A percentile compares a stretch with the other conserved stretches of the same genome.
phyloP scores from a whole-genome alignment of 2,329 filamentous ascomycete species.

The Ophiostoma quercus region DNA sequence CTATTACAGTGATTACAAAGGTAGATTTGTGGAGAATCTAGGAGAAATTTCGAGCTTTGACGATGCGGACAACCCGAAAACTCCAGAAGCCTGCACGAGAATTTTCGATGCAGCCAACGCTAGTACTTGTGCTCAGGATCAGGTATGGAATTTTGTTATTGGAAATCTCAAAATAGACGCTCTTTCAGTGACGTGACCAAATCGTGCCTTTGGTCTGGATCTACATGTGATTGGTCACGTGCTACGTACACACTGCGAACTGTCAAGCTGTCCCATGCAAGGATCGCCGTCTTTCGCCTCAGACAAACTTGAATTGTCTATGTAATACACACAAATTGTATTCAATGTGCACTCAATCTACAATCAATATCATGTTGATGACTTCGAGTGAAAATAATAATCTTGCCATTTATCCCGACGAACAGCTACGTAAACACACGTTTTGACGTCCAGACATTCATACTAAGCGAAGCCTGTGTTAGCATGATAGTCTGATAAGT shows the following conservation, averaged over 20 bases:
- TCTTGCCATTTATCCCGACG: neutral
- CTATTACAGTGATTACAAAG: slow-evolving; percentile 18
- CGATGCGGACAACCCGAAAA: slow-evolving; percentile 7
- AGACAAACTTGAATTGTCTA: too few relatives aligned
- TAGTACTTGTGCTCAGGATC: neutral
- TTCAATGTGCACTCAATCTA: neutral
- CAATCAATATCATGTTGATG: neutral
- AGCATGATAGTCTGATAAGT: neutral
- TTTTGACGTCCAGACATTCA: neutral
- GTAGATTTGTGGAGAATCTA: slow-evolving; percentile 14
- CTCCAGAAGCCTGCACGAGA: neutral
- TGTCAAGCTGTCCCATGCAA: neutral
- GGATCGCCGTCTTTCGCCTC: neutral
- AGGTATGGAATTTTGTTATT: neutral
- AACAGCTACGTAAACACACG: neutral
- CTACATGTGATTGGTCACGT: neutral
- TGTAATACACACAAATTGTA: neutral
- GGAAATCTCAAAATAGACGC: neutral
- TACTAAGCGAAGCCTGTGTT: neutral
- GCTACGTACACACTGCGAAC: neutral
- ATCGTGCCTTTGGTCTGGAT: neutral
- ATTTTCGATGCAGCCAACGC: neutral
- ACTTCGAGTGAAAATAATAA: neutral
- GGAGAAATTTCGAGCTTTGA: neutral
- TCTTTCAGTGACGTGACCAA: neutral